Base-by-base conservation (phyloP, 306 rosid species). In the Leucaena leucocephala region DNA sequence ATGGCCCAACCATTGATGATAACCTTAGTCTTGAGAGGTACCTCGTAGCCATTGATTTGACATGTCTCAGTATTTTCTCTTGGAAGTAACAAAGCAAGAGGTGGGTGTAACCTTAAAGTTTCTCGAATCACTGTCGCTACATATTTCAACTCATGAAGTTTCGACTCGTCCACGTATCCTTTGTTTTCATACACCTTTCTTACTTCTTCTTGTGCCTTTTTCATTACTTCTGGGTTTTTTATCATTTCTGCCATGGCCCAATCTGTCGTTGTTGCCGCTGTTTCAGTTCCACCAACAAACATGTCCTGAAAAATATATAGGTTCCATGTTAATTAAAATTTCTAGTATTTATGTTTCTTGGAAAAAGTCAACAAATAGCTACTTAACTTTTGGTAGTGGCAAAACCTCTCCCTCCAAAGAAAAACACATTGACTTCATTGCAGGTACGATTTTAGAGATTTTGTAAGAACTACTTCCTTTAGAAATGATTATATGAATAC, bases 181-280 rank as follows among this genome's bases (percentile, higher is more conserved):
- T 35, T 62, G 68, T 15, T 62, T 62, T 42, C 42, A 13, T 33
- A 62, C 4, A 62, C 42, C 10, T 27, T 17, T 15, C 59, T 52
- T 17, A 52, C 59, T 52, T 52, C 59, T 52, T 17, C 59, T 17
- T 55, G 61, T 55, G 61, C 61, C 33, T 55, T 55, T 1, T 55
- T 55, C 61, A n/a, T 0, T 55, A 0, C 27, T 3, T 2, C 2
- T 1, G 77, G 82, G 38, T 61, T 61, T 38, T 4, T 79, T 3
- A 79, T 3, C 14, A 79, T 8, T 22, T 71, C 77, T 13, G 72
- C 9, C 82, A 79, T 71, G 5, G 65, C 34, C 82, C 82, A 79
- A 6, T 7, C 59, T 3, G 22, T 5, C 4, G 66, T 62, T 8
- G 63, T 21, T 21, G 72, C 64, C 19, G 61, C 11, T 19, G 61